Evolutionary conservation across 2,329 filamentous ascomycete genomes (phyloP).

Genomic region (Scorias spongiosa): DNA sequence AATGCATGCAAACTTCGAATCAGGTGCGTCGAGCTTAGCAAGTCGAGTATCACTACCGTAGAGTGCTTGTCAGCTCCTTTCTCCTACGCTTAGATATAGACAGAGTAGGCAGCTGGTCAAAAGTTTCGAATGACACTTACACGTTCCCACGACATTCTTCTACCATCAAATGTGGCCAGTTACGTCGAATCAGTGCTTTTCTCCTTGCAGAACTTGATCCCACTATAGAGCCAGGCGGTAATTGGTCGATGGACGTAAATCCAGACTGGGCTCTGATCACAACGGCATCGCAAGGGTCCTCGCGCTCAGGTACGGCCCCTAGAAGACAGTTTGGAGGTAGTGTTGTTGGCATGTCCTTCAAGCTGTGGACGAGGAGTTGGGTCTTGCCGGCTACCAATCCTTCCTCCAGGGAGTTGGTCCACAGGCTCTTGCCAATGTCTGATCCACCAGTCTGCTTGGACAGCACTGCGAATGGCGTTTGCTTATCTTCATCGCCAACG

Average conservation of each 20-base stretch:
- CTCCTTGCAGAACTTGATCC: conserved; percentile 79
- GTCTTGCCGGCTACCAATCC: conserved; percentile 50
- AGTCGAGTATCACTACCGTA: conserved; percentile 49
- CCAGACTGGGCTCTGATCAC: conserved; percentile 28
- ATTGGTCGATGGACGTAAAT: conserved; percentile 49
- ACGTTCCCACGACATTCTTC: conserved; percentile 76
- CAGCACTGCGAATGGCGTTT: conserved; percentile 68
- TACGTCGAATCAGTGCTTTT: conserved; percentile 62
- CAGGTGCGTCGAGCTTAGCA: conserved; percentile 62
- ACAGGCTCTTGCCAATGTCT: conserved; percentile 65
- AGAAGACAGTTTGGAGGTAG: conserved; percentile 59
- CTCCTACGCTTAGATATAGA: no score
- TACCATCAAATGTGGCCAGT: conserved; percentile 60
- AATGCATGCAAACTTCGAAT: conserved; percentile 57
- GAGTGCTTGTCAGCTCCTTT: conserved; percentile 26
- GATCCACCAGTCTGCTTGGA: no score
- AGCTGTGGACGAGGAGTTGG: conserved; percentile 70
- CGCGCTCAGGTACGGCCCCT: conserved; percentile 58
- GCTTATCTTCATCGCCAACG: conserved; percentile 73
- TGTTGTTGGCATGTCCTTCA: conserved; percentile 75
- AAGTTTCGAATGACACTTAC: no score
- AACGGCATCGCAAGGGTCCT: conserved; percentile 36
- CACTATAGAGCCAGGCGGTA: conserved; percentile 63
- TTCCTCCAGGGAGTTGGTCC: conserved; percentile 81
- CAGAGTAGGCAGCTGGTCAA: no score